phyloP scores from a whole-genome alignment of 1,284 basidiomycete species.

The Cutaneotrichosporon spelunceum region DNA sequence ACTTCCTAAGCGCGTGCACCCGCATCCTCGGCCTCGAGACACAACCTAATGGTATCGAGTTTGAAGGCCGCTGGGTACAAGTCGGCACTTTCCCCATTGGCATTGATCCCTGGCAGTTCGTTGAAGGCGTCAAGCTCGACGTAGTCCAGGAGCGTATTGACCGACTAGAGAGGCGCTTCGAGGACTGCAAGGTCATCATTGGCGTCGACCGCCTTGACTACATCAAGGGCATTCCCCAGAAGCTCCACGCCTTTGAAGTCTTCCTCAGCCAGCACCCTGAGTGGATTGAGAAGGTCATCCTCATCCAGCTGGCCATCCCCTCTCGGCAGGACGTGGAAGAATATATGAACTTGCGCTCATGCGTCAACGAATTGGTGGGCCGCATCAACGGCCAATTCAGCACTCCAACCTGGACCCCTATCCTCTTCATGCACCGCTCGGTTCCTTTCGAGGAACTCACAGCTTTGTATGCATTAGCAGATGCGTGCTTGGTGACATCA shows the following conservation, averaged over 20 bases:
- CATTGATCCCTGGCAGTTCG: slow-evolving; percentile 91
- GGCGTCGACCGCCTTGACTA: slow-evolving; percentile 98
- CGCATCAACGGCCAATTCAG: slow-evolving; percentile 98
- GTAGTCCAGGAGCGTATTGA: slow-evolving; percentile 74
- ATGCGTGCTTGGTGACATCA: slow-evolving; percentile 91
- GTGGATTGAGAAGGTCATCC: slow-evolving; percentile 98
- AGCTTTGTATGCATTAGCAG: slow-evolving; percentile 91
- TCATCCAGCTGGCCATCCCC: slow-evolving; percentile 95
- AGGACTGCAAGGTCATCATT: slow-evolving; percentile 94
- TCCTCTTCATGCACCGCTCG: slow-evolving; percentile 97
- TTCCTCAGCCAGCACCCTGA: slow-evolving; percentile 97
- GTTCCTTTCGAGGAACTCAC: slow-evolving; percentile 92
- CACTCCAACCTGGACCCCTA: slow-evolving; percentile 98
- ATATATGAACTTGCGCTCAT: slow-evolving; percentile 94
- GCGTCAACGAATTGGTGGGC: slow-evolving; percentile 96
- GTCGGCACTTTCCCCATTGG: slow-evolving; percentile 99
- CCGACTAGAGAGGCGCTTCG: slow-evolving; percentile 82
- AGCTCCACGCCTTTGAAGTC: slow-evolving; percentile 91
- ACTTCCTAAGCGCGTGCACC: slow-evolving; percentile 97
- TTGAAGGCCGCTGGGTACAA: slow-evolving; percentile 89
- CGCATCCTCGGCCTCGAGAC: slow-evolving; percentile 93
- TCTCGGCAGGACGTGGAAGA: slow-evolving; percentile 98
- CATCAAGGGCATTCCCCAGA: slow-evolving; percentile 99
- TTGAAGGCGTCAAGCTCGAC: slow-evolving; percentile 75
- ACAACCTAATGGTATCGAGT: slow-evolving; percentile 96